phyloP scores from a whole-genome alignment of 106 monocot genomes.

The Chionographis japonica region DNA sequence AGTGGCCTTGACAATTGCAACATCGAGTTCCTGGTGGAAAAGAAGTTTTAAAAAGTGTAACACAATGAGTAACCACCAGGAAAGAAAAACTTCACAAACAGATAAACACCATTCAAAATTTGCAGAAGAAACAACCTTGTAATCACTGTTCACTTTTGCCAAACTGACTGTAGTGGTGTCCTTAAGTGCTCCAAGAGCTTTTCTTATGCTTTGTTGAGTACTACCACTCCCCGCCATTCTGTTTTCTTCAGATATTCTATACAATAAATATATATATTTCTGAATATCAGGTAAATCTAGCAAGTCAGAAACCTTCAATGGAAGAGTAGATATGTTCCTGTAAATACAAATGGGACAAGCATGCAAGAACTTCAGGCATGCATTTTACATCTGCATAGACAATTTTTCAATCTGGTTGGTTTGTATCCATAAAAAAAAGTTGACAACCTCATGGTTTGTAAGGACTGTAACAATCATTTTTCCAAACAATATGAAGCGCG shows the following conservation, averaged over 20 bases:
- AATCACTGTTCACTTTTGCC: constrained; percentile 72
- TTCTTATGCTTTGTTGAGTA: constrained; percentile 56
- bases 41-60: not conserved
- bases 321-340: no score
- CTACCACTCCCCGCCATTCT: constrained; percentile 32
- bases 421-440: no score
- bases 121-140: constrained; percentile 41
- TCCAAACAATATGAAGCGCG: no score
- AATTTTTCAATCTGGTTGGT: no score
- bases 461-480: no score
- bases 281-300: no score
- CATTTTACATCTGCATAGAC: no score
- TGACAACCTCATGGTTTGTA: no score
- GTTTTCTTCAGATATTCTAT: not conserved
- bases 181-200: constrained; percentile 63
- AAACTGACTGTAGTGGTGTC: constrained; percentile 64
- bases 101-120: not conserved
- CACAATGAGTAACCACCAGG: not conserved
- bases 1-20: constrained; percentile 56
- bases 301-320: no score
- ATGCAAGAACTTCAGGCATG: no score
- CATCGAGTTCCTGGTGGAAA: constrained; percentile 35
- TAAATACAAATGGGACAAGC: no score
- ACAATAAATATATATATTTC: not conserved
- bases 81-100: not conserved